Conservation (phyloP, 768 basidiomycete genomes). For the Cystobasidium ongulense region DNA sequence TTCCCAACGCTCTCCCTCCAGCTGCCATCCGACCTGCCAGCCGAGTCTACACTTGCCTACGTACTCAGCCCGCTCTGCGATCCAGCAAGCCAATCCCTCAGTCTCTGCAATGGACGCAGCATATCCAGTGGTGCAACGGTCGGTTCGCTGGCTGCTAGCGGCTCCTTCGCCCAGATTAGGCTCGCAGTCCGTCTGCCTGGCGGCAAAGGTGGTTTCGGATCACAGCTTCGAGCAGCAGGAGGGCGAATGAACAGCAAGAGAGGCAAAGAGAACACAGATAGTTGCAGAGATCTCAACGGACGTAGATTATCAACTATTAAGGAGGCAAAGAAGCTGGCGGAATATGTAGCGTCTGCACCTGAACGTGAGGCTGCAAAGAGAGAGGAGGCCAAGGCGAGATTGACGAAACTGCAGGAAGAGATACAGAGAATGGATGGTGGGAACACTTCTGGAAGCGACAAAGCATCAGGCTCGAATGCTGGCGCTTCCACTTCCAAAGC, state of each 20-base stretch:
- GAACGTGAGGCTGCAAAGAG: conserved; percentile 51
- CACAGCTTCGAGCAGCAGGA: conserved; percentile 89
- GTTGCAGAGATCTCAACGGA: conserved; percentile 68
- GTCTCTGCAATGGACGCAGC: conserved; percentile 5
- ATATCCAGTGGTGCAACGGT: background rate
- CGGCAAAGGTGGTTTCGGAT: conserved; percentile 96
- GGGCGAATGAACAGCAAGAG: conserved; percentile 96
- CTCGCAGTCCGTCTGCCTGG: conserved; percentile 52
- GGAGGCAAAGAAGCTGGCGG: conserved; percentile 86
- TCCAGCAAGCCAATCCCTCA: conserved; percentile 11
- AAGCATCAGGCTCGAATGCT: conserved; percentile 44
- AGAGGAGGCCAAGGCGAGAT: conserved; percentile 32
- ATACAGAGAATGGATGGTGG: conserved; percentile 36
- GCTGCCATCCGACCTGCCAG: conserved; percentile 8
- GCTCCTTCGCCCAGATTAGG: conserved; percentile 1
- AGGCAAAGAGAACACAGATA: conserved; percentile 74
- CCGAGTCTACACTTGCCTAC: conserved; percentile 8
- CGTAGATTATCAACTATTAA: conserved; percentile 85
- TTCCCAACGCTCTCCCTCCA: conserved; percentile 26
- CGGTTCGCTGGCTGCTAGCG: background rate
- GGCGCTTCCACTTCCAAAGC: conserved; percentile 48
- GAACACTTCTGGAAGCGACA: conserved; percentile 48
- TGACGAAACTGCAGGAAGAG: conserved; percentile 40
- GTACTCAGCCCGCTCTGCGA: conserved; percentile 21
- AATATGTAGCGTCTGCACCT: conserved; percentile 76